Conservation (phyloP, 1,284 basidiomycete genomes). For the Tetrapyrgos nigripes region DNA sequence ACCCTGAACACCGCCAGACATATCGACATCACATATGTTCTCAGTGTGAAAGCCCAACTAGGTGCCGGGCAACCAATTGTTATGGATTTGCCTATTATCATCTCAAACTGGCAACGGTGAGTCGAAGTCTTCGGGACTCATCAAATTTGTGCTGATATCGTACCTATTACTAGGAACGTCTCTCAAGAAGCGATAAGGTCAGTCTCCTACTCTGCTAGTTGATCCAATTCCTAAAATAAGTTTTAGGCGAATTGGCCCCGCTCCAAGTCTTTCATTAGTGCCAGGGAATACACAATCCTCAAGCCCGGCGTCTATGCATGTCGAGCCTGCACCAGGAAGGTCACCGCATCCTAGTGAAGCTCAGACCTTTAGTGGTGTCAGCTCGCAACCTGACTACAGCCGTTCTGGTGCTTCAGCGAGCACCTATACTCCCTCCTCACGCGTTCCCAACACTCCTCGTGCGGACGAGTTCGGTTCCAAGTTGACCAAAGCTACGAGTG, state of each 20-base stretch:
- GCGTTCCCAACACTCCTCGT: conserved; percentile 12
- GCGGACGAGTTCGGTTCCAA: conserved; percentile 37
- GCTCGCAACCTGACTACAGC: conserved; percentile 2
- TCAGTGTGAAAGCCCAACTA: conserved; percentile 79
- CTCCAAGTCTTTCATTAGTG: conserved; percentile 64
- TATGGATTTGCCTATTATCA: conserved; percentile 76
- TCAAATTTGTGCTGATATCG: conserved; percentile 13
- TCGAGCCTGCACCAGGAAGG: conserved; percentile 22
- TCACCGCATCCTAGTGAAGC: conserved; percentile 4
- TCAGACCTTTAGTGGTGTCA: conserved; percentile 3
- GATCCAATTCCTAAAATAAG: conserved; percentile 5
- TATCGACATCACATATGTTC: conserved; percentile 82
- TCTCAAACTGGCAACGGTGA: conserved; percentile 84
- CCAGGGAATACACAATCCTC: conserved; percentile 26
- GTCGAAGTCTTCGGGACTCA: conserved; percentile 25
- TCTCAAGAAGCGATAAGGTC: conserved; percentile 73
- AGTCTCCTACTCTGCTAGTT: conserved; percentile 14
- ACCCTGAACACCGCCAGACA: conserved; percentile 79
- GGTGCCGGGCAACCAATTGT: conserved; percentile 68
- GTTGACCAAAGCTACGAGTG: conserved; percentile 9
- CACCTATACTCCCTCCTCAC: background rate
- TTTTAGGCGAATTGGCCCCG: conserved; percentile 70
- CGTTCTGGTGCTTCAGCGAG: conserved; percentile 3
- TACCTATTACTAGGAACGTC: conserved; percentile 52
- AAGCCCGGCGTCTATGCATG: conserved; percentile 20